Base-by-base conservation (phyloP, 225 moss, liverwort and hornwort species). In the Ulota crispa region DNA sequence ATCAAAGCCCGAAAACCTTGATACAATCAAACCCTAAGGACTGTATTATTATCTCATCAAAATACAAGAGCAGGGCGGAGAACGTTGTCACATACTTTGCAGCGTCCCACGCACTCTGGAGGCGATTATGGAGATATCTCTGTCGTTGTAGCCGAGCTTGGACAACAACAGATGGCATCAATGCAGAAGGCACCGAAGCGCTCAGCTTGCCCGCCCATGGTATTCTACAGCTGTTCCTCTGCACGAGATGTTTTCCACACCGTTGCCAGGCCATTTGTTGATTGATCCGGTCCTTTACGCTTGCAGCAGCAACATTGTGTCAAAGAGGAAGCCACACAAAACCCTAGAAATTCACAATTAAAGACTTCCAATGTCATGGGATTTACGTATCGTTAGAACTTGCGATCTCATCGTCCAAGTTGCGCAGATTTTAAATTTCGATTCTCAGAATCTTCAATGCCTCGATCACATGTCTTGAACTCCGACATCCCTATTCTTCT, bases 41-140 rank as follows among this genome's bases (percentile, higher is more conserved):
- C 24, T 16, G 27, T 41, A 10, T 6, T 41, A 10, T 6, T 18
- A 11, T 42, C 59, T 13, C 61, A 20, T 37, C 59, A 75, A 64
- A 32, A 16, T 9, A 1, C 77, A 32, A 77, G 24, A 34, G 12
- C 37, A 60, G 41, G 32, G 30, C 5, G 63, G 74, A 75, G 65
- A 42, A 47, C 42, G n/a, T 12, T 37, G 45, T 34, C 56, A 89
- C 82, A 53, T 83, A 89, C 89, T 85, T 89, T 14, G 82, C 82
- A 64, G 52, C 80, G 75, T 89, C 85, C 89, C 85, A 87, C 31
- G 87, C 82, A 79, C 87, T 84, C 32, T 89, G 86, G 77, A 87
- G 76, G 73, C 85, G 89, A 79, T 55, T 82, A 66, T 87, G 87
- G 27, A 87, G 69, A 80, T 23, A 80, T 55, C 87, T 82, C 27